These are phyloP conservation scores for Cardamine chenopodiifolia DNA, from an alignment of 345 rosid genomes.

Conservation along the genomic window DNA sequence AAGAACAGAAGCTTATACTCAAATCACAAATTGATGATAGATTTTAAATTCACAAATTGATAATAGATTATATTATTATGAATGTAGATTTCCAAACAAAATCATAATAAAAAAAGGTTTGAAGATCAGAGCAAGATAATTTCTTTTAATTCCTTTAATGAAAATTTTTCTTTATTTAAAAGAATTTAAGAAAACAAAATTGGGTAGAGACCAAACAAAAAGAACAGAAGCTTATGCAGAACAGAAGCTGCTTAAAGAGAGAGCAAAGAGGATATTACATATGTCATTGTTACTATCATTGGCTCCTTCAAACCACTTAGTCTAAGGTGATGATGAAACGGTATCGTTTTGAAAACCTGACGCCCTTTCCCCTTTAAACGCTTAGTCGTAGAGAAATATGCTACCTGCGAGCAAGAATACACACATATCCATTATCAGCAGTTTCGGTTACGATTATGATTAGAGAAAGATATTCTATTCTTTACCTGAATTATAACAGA, in stretches of 20 bases:
- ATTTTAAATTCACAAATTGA: too few species aligned
- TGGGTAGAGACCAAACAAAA: background rate
- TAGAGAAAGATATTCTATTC: background rate
- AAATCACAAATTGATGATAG: background rate
- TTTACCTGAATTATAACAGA: conserved; percentile 72
- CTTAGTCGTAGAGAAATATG: conserved; percentile 36
- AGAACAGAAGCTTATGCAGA: conserved; percentile 31
- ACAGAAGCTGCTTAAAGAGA: conserved; percentile 43
- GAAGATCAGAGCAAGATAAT: background rate
- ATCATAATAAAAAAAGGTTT: background rate
- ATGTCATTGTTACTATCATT: conserved; percentile 38
- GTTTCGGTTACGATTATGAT: background rate
- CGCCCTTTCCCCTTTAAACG: conserved; percentile 36
- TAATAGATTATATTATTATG: too few species aligned
- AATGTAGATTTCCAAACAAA: too few species aligned
- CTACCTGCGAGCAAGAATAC: conserved; percentile 24
- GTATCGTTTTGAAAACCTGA: conserved; percentile 34
- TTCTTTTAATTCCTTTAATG: background rate
- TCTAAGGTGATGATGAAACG: conserved; percentile 44
- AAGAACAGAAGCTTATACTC: conserved; percentile 16
- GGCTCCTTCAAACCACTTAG: conserved; percentile 40
- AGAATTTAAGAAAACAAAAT: conserved; percentile 1
- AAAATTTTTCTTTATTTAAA: background rate
- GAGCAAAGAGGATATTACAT: conserved; percentile 40
- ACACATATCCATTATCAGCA: background rate